Evolutionary conservation across 192 early-diverging fungal species (phyloP), one percentile per base, ranked within the genome.

Genomic region (Entomortierella lignicola): DNA sequence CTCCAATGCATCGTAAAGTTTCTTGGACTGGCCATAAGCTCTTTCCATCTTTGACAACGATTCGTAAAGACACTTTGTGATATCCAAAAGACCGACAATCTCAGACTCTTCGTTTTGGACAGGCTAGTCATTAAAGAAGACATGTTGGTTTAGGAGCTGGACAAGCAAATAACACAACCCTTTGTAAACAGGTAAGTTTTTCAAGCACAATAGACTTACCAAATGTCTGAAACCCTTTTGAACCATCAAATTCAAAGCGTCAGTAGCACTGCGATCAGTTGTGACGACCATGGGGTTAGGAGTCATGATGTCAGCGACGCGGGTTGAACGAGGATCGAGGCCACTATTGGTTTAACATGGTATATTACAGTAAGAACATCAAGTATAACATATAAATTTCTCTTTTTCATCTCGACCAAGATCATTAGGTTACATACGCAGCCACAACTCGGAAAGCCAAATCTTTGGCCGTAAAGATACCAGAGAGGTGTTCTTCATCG

Each of bases 391-490:
- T 29, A 4, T 6, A 17, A 39, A 52, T 12, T 13, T 5, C 52
- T 30, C 39, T 42, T 53, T 21, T 63, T 51, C 31, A 6, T 4
- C 37, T 3, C 3, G 17, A 47, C 25, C 25, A 67, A 12, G 27
- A 27, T 8, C 23, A 1, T n/a, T 18, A 47, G 2, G 27, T 27
- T 30, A 79, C 75, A 50, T 70, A 79, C 75, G 75, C 83, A 44
- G 77, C 97, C 20, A 98, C 96, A 18, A 98, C 96, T 31, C 97
- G 86, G 82, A 95, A 98, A 31, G 97, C 94, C 53, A 99, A 86
- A 84, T 99, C 98, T 85, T 98, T 99, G 59, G 96, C 98, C 0
- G 98, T 99, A 71, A 99, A 93, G 66, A 99, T 99, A 37, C 97
- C 98, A 6, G 88, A 86, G 65, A 99, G 87, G 65, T 94, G 94